Percentiles rank a stretch among this genome's conserved stretches.
phyloP scores from a whole-genome alignment of 2,329 filamentous ascomycete species.

The Colletotrichum orchidophilum region DNA sequence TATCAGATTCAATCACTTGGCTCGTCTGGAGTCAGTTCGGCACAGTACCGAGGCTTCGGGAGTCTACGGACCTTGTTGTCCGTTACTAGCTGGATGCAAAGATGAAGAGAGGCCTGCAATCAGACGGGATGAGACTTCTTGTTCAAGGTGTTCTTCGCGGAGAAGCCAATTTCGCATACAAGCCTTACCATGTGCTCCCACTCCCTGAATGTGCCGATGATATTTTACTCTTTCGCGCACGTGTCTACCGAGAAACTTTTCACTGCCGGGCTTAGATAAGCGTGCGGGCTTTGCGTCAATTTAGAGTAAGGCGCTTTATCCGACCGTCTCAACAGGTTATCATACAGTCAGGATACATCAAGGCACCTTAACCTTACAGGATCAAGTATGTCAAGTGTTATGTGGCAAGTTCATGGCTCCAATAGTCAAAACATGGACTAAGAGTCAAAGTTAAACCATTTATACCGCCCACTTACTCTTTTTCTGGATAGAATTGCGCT shows the following conservation, averaged over 20 bases:
- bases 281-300: no score
- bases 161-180: not conserved
- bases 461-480: not conserved
- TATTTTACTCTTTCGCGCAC: no score
- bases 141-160: not conserved
- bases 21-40: not conserved
- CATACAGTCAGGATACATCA: no score
- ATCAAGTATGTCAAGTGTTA: no score
- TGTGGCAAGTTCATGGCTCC: not conserved
- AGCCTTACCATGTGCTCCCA: not conserved
- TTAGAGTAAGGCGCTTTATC: no score
- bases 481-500: not conserved
- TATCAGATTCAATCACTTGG: not conserved
- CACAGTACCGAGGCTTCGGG: not conserved
- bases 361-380: no score
- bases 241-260: no score
- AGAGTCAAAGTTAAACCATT: not conserved
- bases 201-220: not conserved
- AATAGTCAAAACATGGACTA: not conserved
- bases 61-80: not conserved
- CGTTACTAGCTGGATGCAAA: not conserved
- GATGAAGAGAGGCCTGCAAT: not conserved
- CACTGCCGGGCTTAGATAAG: no score
- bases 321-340: no score
- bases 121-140: not conserved